These are phyloP conservation scores for Alternaria arbusti DNA, from an alignment of 2,329 filamentous ascomycete genomes.

Conservation along the genomic window DNA sequence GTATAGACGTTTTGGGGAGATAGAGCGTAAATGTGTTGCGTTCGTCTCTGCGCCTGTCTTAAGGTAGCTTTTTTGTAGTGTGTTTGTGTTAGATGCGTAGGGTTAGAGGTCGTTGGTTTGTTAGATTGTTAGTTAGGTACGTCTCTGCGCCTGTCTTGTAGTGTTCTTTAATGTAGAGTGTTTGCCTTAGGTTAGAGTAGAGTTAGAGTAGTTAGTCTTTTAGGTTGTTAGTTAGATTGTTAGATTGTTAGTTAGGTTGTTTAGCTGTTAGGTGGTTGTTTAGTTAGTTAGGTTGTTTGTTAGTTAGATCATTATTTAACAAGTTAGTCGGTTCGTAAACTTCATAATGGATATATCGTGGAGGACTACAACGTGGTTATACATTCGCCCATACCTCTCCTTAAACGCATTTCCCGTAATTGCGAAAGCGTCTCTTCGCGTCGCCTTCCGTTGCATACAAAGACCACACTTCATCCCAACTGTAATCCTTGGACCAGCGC, in stretches of 20 bases:
- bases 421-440: background rate
- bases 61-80: background rate
- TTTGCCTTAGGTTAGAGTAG: background rate
- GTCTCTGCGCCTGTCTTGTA: too few species aligned
- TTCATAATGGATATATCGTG: background rate
- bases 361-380: background rate
- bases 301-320: background rate
- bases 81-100: background rate
- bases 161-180: too few species aligned
- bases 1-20: background rate
- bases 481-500: background rate
- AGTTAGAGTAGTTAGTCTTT: background rate
- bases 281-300: background rate
- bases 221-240: background rate
- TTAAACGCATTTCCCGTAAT: background rate
- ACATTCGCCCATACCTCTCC: accelerated
- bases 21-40: background rate
- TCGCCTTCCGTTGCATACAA: background rate
- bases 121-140: too few species aligned
- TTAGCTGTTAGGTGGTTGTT: background rate
- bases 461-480: background rate
- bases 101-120: too few species aligned
- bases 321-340: background rate
- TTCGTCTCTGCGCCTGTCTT: background rate
- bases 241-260: background rate